Percentiles rank a stretch among this genome's conserved stretches.
Evolutionary conservation across 176 grass and related monocot genomes (phyloP).

Genomic region (Aegilops tauschii): DNA sequence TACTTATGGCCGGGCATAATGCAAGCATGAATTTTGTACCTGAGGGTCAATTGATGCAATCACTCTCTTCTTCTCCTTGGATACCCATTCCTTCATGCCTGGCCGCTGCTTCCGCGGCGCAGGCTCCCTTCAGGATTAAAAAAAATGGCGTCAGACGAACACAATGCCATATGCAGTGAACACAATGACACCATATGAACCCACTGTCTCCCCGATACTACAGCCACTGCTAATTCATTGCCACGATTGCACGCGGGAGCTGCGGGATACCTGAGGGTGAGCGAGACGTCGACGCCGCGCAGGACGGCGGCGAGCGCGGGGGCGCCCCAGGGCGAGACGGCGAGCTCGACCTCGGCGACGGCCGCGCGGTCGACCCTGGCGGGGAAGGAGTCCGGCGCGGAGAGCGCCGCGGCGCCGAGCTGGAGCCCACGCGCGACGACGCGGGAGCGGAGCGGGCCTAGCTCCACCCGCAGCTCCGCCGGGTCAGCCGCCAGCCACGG

Average conservation of each 20-base stretch:
- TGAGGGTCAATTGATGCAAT: slow-evolving; percentile 64
- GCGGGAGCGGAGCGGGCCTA: slow-evolving; percentile 24
- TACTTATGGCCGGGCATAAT: background rate
- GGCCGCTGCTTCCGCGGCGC: slow-evolving; percentile 35
- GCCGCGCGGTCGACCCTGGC: slow-evolving; percentile 37
- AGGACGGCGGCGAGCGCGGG: slow-evolving; percentile 37
- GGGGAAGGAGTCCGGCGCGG: slow-evolving; percentile 13
- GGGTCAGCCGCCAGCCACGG: slow-evolving; percentile 49
- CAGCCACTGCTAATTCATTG: background rate
- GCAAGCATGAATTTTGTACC: slow-evolving; percentile 10
- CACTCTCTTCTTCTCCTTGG: slow-evolving; percentile 51
- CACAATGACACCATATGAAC: background rate
- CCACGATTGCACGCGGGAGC: background rate
- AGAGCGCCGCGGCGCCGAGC: slow-evolving; percentile 29
- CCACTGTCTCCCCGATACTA: background rate
- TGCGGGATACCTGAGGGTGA: slow-evolving; percentile 37
- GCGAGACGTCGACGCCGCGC: slow-evolving; percentile 29
- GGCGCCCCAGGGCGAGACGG: slow-evolving; percentile 36
- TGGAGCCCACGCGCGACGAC: slow-evolving; percentile 28
- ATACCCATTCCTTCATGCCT: slow-evolving; percentile 33
- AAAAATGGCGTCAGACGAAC: background rate
- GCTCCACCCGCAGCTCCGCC: slow-evolving; percentile 26
- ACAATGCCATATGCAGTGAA: background rate
- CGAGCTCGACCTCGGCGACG: slow-evolving; percentile 51
- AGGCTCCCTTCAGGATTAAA: slow-evolving; percentile 49